Evolutionary conservation across 176 grass and related monocot species (phyloP), one percentile per base, ranked within the genome.

Genomic region (bread wheat (Triticum aestivum)): DNA sequence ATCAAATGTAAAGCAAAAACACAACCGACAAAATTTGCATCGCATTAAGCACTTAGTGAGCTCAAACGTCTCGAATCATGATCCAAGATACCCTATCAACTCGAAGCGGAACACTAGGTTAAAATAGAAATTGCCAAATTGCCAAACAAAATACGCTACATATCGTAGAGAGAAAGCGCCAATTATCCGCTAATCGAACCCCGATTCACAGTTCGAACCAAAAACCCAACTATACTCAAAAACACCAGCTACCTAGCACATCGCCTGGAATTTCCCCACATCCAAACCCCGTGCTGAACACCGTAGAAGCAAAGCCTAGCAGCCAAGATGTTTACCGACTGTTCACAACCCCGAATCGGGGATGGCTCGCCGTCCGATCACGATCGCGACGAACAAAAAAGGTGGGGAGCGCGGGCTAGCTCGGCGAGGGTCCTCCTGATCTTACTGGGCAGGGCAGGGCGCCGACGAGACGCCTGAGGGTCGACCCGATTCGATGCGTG

Each of bases 401-500:
- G 7, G 9, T 32, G 11, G n/a, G 3, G 14, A 49, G 52, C 69
- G 9, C 18, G 41, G 11, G 17, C 10, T 1, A 21, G 47, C 4
- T 9, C 3, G 18, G 15, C 10, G 8, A 18, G 58, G 69, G 61
- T 80, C 74, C 68, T 58, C 74, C 68, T 58, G 61, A 47, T 17
- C 85, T 84, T 87, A 87, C 89, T 69, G 72, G 75, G 67, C 67
- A 80, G n/a, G 18, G 59, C 59, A 80, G 12, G 18, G 8, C 24
- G 34, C n/a, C n/a, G 79, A 44, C 42, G 73, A 27, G 5, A 42
- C 30, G 27, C 42, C 67, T 14, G 76, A 29, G 14, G 21, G 37
- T 47, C 75, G 5, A 23, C 11, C 26, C 13, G 85, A 80, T 84
- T 80, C 81, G 81, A 87, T 41, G 85, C 82, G 89, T 70, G 70